Base-by-base conservation (phyloP, 805 yeast genomes). In the Tanozyma kutaoensis region DNA sequence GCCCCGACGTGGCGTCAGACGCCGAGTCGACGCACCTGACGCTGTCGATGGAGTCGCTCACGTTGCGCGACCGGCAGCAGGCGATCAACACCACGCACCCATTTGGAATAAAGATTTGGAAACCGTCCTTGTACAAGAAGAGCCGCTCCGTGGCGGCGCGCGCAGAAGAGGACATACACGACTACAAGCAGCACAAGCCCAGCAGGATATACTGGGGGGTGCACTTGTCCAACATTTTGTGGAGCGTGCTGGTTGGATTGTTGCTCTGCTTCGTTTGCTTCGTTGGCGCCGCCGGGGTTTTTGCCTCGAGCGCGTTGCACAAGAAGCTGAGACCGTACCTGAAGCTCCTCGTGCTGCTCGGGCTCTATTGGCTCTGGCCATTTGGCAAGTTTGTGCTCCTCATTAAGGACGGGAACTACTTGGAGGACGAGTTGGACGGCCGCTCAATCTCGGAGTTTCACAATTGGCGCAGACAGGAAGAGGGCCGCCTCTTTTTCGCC, bases 31-130 rank as follows among this genome's bases (percentile, higher is more conserved):
- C 7, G 17, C 5, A 15, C 7, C 17, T 15, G 17, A 5, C 17
- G 17, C 17, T 15, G 1, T 72, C 93, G 0, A 46, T 70, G 15
- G 96, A 88, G 49, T 78, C 94, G 4, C 76, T 80, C 46, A 91
- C 95, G 4, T 62, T 88, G 29, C 65, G 91, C 33, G 95, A 86
- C 39, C 73, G 96, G 37, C 98, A 91, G 51, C 86, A 81, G 40
- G 98, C 98, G 11, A 91, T 91, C 46, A 91, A 91, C 46, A 75
- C 80, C 28, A 85, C 96, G 4, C 98, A 91, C 58, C 98, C 98
- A 1, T 91, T 91, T 44, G 98, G 98, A 65, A 88, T 91, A 24
- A 77, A 95, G 50, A 82, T 91, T 42, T 91, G 98, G 98, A 91
- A 91, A 46, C 98, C 98, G 1, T 95, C 97, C 2, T 59, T 91